Base-by-base conservation (phyloP, 2,329 filamentous ascomycete genomes). In the Metarhizium album region DNA sequence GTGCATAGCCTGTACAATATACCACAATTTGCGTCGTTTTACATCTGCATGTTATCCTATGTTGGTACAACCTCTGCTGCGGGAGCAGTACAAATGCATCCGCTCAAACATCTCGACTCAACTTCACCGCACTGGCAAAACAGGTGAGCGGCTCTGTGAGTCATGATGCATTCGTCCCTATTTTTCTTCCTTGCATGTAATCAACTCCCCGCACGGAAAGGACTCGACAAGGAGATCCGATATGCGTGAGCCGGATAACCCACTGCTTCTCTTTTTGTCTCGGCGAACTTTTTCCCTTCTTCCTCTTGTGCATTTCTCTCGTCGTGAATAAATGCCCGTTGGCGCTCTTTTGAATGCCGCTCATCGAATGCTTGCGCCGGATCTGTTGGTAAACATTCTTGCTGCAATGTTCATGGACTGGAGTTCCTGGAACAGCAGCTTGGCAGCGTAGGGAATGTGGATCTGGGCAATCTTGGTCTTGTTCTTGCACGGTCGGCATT, bases 391-490 rank as follows among this genome's bases (percentile, higher is more conserved):
- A 67, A 95, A 98, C 90, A 98, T 91, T 67, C 93, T 84, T 31
- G 91, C 86, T 11, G 93, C 91, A 68, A 98, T 97, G 69, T 97
- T 97, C 93, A 98, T 98, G 47, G 90, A 85, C 65, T 90, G 88
- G 59, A 98, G 74, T 74, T 98, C 93, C 74, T 98, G 93, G 84
- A 98, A 98, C 47, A 98, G 81, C 47, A 98, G 78, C 74, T 98
- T 98, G 54, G 93, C 93, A 2, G 93, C 93, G 66, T 98, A 98
- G 0, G 93, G 93, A 57, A 98, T 95, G 67, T 97, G 89, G 51
- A 98, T 86, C 70, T 98, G 93, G 4, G 91, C 93, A 67, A 98
- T 97, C 74, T 88, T 90, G 56, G 91, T 96, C 80, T 97, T 97
- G 78, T 98, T 98, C 75, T 94, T 93, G 80, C 93, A 98, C 33